Percentiles rank a stretch among this genome's conserved stretches.
These are phyloP conservation scores for Metschnikowia picachoensis DNA, from an alignment of 805 yeast species.

Conservation along the genomic window DNA sequence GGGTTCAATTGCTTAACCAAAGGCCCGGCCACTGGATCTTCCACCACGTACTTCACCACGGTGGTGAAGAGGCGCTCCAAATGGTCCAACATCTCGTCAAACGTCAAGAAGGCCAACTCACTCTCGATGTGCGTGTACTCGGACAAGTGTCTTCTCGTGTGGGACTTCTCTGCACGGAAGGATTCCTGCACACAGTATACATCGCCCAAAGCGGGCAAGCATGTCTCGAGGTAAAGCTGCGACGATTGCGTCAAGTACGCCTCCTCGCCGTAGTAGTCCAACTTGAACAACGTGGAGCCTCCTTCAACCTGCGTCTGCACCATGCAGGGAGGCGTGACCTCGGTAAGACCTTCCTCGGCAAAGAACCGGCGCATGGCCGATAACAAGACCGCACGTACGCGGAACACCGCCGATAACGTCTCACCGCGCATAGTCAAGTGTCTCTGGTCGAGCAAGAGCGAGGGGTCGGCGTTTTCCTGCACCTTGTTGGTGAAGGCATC, in stretches of 20 bases:
- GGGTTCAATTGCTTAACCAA: conserved; percentile 91
- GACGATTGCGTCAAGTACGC: conserved; percentile 96
- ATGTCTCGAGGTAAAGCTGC: conserved; percentile 93
- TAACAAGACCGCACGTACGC: conserved; percentile 82
- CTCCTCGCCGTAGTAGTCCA: conserved; percentile 95
- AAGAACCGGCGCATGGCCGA: conserved; percentile 72
- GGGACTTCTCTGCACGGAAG: conserved; percentile 98
- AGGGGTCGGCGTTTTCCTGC: conserved; percentile 91
- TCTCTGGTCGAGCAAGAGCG: conserved; percentile 88
- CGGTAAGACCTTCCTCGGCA: conserved; percentile 68
- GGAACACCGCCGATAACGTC: conserved; percentile 86
- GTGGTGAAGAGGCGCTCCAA: conserved; percentile 74
- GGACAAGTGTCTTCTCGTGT: conserved; percentile 95
- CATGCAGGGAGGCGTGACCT: conserved; percentile 99
- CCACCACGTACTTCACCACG: conserved; percentile 69
- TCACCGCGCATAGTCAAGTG: conserved; percentile 97
- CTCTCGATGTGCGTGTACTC: conserved; percentile 98
- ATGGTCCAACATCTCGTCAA: conserved; percentile 83
- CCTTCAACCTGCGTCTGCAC: conserved; percentile 99
- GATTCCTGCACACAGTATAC: conserved; percentile 97
- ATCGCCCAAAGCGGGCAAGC: conserved; percentile 94
- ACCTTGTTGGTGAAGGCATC: conserved; percentile 93
- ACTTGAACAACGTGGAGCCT: conserved; percentile 90
- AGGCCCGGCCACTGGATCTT: conserved; percentile 91
- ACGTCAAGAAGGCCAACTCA: conserved; percentile 82